Evolutionary conservation across 805 yeast species (phyloP).

Genomic region (Kluyveromyces dobzhanskii): DNA sequence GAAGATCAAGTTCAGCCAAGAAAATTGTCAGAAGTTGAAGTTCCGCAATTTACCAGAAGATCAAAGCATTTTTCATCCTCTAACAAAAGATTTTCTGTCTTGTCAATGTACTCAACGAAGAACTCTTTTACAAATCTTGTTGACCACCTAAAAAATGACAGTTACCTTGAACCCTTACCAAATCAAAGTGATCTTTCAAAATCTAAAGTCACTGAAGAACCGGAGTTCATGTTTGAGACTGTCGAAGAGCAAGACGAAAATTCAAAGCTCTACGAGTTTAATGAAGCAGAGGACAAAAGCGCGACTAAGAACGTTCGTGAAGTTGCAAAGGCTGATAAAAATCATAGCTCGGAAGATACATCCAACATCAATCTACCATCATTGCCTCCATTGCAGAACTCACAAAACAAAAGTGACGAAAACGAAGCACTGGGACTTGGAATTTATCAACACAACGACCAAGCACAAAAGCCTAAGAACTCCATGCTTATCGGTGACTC

Average conservation of each 20-base stretch:
- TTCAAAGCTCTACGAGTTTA: conserved; percentile 15
- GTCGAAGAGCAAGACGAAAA: conserved; percentile 19
- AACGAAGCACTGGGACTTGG: conserved; percentile 21
- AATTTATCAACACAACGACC: conserved; percentile 17
- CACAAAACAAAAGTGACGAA: conserved; percentile 2
- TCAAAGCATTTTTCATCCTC: conserved; percentile 54
- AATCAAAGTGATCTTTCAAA: conserved; percentile 12
- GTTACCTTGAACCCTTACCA: conserved; percentile 7
- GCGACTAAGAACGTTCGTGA: background rate
- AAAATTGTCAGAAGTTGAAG: conserved; percentile 51
- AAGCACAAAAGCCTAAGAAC: conserved; percentile 1
- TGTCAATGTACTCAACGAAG: conserved; percentile 62
- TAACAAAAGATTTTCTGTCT: conserved; percentile 61
- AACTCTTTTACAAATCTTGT: conserved; percentile 55
- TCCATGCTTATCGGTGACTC: background rate
- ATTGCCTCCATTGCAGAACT: conserved; percentile 21
- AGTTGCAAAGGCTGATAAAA: background rate
- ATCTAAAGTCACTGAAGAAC: conserved; percentile 16
- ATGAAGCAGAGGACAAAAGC: conserved; percentile 8
- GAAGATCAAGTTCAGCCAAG: conserved; percentile 33
- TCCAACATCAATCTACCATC: conserved; percentile 20
- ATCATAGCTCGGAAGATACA: conserved; percentile 4
- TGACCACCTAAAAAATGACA: conserved; percentile 29
- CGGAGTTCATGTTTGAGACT: conserved; percentile 24
- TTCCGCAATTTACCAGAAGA: conserved; percentile 65